Evolutionary conservation across 2,329 filamentous ascomycete species (phyloP).

Genomic region (Fusarium vanettenii): DNA sequence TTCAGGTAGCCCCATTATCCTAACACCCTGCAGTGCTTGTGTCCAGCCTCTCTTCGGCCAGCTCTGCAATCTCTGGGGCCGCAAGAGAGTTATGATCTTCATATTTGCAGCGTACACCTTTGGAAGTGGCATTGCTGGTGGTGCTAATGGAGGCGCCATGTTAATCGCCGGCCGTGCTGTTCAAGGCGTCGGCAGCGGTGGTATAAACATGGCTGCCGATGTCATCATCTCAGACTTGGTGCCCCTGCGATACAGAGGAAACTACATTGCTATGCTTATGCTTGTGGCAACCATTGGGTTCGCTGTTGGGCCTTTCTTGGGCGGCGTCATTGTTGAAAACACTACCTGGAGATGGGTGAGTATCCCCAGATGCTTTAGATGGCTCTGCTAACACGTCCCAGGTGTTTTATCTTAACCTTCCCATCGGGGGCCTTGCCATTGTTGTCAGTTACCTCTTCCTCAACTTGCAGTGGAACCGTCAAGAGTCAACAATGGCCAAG

Average conservation of each 20-base stretch:
- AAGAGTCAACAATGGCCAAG: conserved; percentile 40
- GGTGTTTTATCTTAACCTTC: conserved; percentile 60
- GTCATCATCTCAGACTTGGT: conserved; percentile 58
- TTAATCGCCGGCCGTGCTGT: conserved; percentile 57
- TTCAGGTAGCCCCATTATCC: not conserved
- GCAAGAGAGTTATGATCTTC: conserved; percentile 54
- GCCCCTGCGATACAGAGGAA: conserved; percentile 59
- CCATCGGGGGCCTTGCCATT: conserved; percentile 50
- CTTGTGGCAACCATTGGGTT: conserved; percentile 50
- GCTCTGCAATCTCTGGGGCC: conserved; percentile 64
- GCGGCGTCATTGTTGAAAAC: conserved; percentile 42
- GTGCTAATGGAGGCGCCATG: conserved; percentile 52
- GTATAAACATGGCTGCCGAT: conserved; percentile 48
- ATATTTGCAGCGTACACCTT: conserved; percentile 60
- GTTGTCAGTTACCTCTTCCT: conserved; percentile 51
- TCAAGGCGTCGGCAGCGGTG: conserved; percentile 55
- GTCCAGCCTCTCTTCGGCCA: conserved; percentile 64
- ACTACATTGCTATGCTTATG: conserved; percentile 53
- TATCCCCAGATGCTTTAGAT: not conserved
- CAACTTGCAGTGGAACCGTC: conserved; percentile 47
- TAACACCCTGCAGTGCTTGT: conserved; percentile 24
- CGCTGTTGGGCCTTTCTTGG: conserved; percentile 49
- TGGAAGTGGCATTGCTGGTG: conserved; percentile 61
- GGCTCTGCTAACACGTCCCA: not conserved
- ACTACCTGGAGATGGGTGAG: conserved; percentile 55